These are phyloP conservation scores for Hypoxylon sp. DNA, from an alignment of 2,329 filamentous ascomycete species.

Conservation along the genomic window DNA sequence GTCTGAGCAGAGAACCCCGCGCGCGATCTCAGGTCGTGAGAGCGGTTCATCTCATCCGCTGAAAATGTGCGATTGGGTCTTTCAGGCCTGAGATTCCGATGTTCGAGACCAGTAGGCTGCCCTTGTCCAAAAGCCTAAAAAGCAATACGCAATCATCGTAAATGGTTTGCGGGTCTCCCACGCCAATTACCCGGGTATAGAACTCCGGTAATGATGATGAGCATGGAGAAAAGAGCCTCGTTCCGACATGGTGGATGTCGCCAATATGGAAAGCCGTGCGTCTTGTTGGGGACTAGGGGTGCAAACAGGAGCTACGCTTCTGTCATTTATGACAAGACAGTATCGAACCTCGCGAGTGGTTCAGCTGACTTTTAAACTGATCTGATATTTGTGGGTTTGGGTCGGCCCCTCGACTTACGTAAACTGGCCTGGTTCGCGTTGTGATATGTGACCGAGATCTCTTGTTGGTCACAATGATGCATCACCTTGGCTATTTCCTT, in stretches of 20 bases:
- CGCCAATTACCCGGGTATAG: slow-evolving; percentile 19
- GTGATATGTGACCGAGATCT: slow-evolving; percentile 30
- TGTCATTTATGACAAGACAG: slow-evolving; percentile 42
- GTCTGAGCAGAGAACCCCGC: slow-evolving; percentile 54
- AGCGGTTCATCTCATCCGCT: slow-evolving; percentile 5
- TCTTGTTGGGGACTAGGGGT: slow-evolving; percentile 23
- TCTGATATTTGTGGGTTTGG: slow-evolving; percentile 23
- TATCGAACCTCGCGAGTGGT: slow-evolving; percentile 6
- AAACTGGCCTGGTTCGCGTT: slow-evolving; percentile 18
- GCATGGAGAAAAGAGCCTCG: slow-evolving; percentile 27
- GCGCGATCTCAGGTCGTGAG: slow-evolving; percentile 6
- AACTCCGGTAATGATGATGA: slow-evolving; percentile 28
- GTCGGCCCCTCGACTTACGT: slow-evolving; percentile 19
- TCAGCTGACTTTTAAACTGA: slow-evolving; percentile 18
- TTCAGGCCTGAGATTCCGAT: slow-evolving; percentile 5
- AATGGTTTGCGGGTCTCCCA: slow-evolving; percentile 21
- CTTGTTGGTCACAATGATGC: slow-evolving; percentile 24
- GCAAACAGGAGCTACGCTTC: slow-evolving; percentile 14
- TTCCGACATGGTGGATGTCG: slow-evolving; percentile 4
- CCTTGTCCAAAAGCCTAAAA: slow-evolving; percentile 20
- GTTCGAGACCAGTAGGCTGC: slow-evolving; percentile 15
- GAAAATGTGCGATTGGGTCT: slow-evolving; percentile 17
- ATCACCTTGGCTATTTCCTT: slow-evolving; percentile 28
- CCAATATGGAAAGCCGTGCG: slow-evolving; percentile 13
- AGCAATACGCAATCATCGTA: slow-evolving; percentile 12